Base-by-base conservation (phyloP, 2,329 filamentous ascomycete species). In the Volutella citrinella region DNA sequence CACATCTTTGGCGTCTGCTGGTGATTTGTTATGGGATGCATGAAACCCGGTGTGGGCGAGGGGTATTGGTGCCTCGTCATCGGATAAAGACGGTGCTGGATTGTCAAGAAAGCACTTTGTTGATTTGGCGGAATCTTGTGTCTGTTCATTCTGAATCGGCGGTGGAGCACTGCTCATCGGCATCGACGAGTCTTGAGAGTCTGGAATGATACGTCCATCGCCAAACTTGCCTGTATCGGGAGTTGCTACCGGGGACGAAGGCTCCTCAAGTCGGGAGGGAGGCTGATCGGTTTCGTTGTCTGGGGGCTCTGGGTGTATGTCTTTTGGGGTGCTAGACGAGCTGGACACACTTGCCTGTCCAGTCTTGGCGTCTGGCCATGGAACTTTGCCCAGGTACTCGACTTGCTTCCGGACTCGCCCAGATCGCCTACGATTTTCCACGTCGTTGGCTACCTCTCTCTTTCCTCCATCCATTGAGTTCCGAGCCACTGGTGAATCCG, bases 21-120 rank as follows among this genome's bases (percentile, higher is more conserved):
- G n/a, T n/a, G n/a, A n/a, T n/a, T n/a, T n/a, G n/a, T n/a, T n/a
- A n/a, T n/a, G n/a, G n/a, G n/a, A n/a, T n/a, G n/a, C n/a, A n/a
- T n/a, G n/a, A n/a, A n/a, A n/a, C n/a, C n/a, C n/a, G n/a, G n/a
- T n/a, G n/a, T n/a, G n/a, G n/a, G n/a, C n/a, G n/a, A 55, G 32
- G 10, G 51, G 24, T n/a, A 61, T 34, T 1, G 60, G 60, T 11
- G 54, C 49, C 34, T 64, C 61, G 13, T 64, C 61, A 29, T 64
- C 60, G 6, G 61, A 64, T 7, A 64, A 50, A 6, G 46, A 44
- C 31, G 48, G 51, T 3, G 45, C 36, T n/a, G 48, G 31, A 13
- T 38, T 28, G 4, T 20, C 14, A 24, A 35, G 21, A 9, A 12
- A 19, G 10, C 21, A 11, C 20, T 9, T 13, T 1, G 24, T 16